Conservation (phyloP, 441 rosid genomes). For the Populus hybrid region DNA sequence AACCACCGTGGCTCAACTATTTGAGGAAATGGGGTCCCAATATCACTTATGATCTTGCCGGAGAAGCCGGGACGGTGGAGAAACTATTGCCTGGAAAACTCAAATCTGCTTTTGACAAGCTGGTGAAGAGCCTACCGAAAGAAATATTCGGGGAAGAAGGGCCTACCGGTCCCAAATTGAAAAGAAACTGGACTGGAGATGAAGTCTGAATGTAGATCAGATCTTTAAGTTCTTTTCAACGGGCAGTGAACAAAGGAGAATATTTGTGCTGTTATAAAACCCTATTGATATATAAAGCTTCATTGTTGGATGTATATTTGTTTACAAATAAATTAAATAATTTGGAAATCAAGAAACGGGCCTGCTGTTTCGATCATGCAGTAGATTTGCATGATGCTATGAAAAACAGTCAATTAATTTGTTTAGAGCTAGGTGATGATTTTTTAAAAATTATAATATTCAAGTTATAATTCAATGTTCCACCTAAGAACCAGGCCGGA, state of each 20-base stretch:
- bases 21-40: constrained; percentile 78
- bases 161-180: constrained; percentile 83
- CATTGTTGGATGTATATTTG: not conserved
- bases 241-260: not conserved
- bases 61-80: constrained; percentile 40
- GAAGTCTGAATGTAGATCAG: not conserved
- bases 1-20: constrained; percentile 73
- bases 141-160: constrained; percentile 83
- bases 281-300: not conserved
- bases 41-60: constrained; percentile 45
- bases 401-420: too few species aligned
- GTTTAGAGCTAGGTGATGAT: too few species aligned
- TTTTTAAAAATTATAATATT: too few species aligned
- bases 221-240: not conserved
- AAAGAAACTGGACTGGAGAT: constrained; percentile 21
- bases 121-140: constrained; percentile 45
- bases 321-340: too few species aligned
- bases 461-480: too few species aligned
- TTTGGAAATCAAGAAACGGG: too few species aligned
- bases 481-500: too few species aligned
- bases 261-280: too few species aligned
- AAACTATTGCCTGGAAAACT: constrained; percentile 48
- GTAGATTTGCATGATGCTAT: too few species aligned
- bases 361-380: too few species aligned
- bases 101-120: constrained; percentile 49